Conservation (phyloP, 805 yeast genomes). For the Brettanomyces bruxellensis region DNA sequence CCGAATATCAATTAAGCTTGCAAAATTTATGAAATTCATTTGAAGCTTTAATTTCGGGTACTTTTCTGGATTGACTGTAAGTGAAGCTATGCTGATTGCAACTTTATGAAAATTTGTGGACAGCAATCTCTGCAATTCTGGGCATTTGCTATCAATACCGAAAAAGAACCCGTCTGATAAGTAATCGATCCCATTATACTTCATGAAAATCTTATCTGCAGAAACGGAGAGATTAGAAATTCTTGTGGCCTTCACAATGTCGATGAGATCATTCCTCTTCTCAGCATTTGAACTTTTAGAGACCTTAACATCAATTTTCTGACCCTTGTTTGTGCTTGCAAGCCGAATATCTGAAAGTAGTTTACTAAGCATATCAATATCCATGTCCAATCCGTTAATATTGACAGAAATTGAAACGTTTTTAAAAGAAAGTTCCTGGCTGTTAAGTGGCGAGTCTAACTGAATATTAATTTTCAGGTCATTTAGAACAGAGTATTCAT, state of each 20-base stretch:
- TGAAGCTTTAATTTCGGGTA: constrained; percentile 3
- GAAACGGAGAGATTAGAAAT: neutral
- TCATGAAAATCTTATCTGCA: neutral
- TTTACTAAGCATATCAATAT: neutral
- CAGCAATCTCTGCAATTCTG: neutral
- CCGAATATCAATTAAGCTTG: constrained; percentile 7
- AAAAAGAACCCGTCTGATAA: constrained; percentile 4
- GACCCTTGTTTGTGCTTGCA: no score
- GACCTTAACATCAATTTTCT: no score
- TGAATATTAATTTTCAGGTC: neutral
- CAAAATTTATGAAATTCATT: constrained; percentile 10
- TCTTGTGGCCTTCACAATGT: neutral
- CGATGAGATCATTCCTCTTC: no score
- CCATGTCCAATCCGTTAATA: neutral
- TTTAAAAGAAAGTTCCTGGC: neutral
- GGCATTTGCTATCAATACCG: constrained; percentile 4
- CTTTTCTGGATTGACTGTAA: neutral
- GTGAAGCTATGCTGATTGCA: constrained; percentile 7
- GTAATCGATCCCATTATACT: neutral
- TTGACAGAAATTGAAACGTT: constrained; percentile 1
- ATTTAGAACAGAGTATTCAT: neutral
- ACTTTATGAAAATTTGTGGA: constrained; percentile 4
- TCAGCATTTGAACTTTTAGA: no score
- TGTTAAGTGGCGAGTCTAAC: neutral
- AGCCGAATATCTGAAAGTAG: no score